Evolutionary conservation across 2,329 filamentous ascomycete genomes (phyloP), one percentile per base, ranked within the genome.

Genomic region (Orbilia javanica): DNA sequence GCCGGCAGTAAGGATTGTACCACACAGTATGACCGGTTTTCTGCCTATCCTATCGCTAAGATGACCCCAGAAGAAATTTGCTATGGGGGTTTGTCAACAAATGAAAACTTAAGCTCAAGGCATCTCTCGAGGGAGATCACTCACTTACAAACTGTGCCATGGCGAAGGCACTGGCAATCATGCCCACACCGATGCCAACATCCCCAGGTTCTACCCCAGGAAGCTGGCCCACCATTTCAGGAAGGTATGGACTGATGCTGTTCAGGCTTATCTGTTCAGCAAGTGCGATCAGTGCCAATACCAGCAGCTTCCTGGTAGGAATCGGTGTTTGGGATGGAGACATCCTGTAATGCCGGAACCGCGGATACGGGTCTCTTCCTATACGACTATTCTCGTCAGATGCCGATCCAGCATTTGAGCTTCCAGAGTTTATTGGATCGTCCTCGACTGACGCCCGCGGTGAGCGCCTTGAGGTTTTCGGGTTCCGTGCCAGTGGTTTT

Each of bases 191-290:
- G 48, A 98, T 83, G 0, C 95, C 96, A 34, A 92, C 91, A 81
- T 94, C 86, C 4, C 86, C 87, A 1, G 88, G 85, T 20, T 91
- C 88, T 20, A 97, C 91, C 79, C 93, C 93, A 0, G 93, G 92
- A 83, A 98, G 98, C 0, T 90, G 90, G 22, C 90, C 89, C 0
- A 94, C 91, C 95, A 99, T 98, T 81, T 94, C 89, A 0, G 96
- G 96, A 1, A 99, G 89, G 84, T 99, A 99, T 0, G 96, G 96
- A 10, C 92, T 92, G 82, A 99, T 97, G 22, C 94, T 97, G 84
- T 99, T 99, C 83, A 99, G 88, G 0, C 96, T 96, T 0, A 95
- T 98, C 86, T 99, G 96, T 83, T 99, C 96, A 67, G 93, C 92
- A 22, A 99, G 87, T 5, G 94, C 94, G 77, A 99, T 92, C 80